A percentile compares a stretch with the other conserved stretches of the same genome.
Conservation (phyloP, 176 grass and related monocot species). For the Thalia dealbata region DNA sequence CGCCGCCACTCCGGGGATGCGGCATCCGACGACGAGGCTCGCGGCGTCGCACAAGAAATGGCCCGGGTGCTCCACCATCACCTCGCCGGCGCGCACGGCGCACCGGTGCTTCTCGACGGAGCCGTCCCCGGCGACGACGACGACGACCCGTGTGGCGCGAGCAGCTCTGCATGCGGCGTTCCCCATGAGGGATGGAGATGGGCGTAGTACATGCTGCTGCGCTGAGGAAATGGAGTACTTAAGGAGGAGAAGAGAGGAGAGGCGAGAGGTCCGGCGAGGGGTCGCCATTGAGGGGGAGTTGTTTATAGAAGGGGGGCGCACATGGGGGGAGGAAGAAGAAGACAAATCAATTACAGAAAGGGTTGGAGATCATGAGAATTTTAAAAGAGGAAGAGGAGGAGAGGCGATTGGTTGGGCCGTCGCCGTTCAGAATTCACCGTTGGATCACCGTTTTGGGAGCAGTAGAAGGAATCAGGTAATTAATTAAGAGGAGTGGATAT, state of each 20-base stretch:
- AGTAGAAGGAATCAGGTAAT: no score
- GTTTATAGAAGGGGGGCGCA: not conserved
- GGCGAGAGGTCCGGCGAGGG: not conserved
- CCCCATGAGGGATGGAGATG: constrained; percentile 31
- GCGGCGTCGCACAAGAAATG: constrained; percentile 59
- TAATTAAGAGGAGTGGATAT: no score
- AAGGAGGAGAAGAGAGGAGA: not conserved
- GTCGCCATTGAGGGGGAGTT: not conserved
- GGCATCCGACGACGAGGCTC: constrained; percentile 48
- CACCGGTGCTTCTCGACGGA: constrained; percentile 27
- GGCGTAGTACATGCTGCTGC: not conserved
- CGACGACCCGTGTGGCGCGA: constrained; percentile 33
- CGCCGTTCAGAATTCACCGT: no score
- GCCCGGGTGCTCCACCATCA: constrained; percentile 57
- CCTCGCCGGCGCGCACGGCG: constrained; percentile 35
- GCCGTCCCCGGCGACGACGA: constrained; percentile 35
- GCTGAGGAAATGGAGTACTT: not conserved
- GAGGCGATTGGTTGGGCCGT: no score
- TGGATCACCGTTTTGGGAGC: no score
- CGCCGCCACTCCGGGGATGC: constrained; percentile 39
- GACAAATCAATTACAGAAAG: not conserved
- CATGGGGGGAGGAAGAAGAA: not conserved
- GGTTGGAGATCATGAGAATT: no score
- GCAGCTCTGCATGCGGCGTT: constrained; percentile 21
- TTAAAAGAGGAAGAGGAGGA: no score